Conservation (phyloP, 1,284 basidiomycete genomes). For the Neonothopanus nambi region DNA sequence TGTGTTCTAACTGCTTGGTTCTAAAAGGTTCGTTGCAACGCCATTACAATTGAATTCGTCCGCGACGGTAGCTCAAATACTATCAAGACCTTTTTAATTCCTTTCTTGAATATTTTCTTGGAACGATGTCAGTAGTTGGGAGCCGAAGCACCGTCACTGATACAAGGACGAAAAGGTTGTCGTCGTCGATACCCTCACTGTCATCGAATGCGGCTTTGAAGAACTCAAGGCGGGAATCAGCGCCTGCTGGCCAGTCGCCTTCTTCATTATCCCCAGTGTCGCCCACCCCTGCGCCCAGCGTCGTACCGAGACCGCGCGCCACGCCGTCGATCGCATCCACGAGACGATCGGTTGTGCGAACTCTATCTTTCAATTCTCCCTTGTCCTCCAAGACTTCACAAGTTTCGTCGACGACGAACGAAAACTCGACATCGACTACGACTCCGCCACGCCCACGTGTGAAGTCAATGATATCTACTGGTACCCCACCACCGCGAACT, state of each 20-base stretch:
- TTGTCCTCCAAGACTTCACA: too few relatives aligned
- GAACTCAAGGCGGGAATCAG: not conserved
- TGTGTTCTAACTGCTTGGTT: too few relatives aligned
- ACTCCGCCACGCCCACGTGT: constrained; percentile 11
- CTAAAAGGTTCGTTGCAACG: too few relatives aligned
- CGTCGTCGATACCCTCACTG: not conserved
- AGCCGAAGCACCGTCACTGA: too few relatives aligned
- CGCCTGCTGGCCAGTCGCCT: not conserved
- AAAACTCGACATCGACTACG: constrained; percentile 12
- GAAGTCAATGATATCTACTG: constrained; percentile 2
- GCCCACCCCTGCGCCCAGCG: not conserved
- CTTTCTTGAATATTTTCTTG: too few relatives aligned
- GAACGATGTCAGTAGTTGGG: too few relatives aligned
- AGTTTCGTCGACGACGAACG: not conserved
- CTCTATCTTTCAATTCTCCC: too few relatives aligned
- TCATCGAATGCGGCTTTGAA: constrained; percentile 1
- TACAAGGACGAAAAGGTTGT: too few relatives aligned
- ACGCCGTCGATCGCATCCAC: constrained; percentile 14
- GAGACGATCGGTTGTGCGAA: constrained; percentile 4
- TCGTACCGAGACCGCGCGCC: constrained; percentile 6
- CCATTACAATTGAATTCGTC: too few relatives aligned
- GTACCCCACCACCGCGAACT: constrained; percentile 2
- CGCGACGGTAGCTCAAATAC: too few relatives aligned
- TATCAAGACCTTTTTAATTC: too few relatives aligned
- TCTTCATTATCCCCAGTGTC: not conserved